Conservation (phyloP, 2,329 filamentous ascomycete species). For the Ilyonectria robusta region DNA sequence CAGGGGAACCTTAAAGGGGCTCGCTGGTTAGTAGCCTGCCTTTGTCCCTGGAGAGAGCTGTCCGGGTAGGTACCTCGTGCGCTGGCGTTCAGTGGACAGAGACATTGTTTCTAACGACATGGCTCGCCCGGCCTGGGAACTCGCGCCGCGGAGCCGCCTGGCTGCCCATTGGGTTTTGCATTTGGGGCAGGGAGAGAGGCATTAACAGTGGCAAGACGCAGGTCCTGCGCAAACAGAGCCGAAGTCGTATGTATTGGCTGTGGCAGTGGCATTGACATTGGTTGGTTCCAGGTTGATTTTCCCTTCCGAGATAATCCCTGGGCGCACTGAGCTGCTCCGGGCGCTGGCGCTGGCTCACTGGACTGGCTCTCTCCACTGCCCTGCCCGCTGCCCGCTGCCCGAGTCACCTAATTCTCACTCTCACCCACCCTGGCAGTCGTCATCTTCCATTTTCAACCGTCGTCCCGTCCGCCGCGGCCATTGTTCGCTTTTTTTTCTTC, state of each 20-base stretch:
- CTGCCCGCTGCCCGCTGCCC: conserved; percentile 4
- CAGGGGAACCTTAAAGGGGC: conserved; percentile 24
- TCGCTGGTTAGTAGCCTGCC: neutral
- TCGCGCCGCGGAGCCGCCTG: neutral
- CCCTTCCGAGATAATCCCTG: conserved; percentile 17
- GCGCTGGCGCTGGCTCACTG: conserved; percentile 1
- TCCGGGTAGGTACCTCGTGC: conserved; percentile 1
- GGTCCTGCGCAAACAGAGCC: conserved; percentile 18
- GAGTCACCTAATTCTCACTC: conserved; percentile 4
- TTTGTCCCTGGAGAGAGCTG: neutral
- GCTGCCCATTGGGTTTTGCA: neutral
- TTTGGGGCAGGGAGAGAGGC: neutral
- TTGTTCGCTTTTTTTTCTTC: conserved; percentile 10
- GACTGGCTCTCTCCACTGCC: neutral
- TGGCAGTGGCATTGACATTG: conserved; percentile 26
- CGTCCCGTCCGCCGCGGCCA: conserved; percentile 3
- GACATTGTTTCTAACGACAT: conserved; percentile 3
- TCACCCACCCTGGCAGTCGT: conserved; percentile 7
- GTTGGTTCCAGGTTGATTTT: conserved; percentile 7
- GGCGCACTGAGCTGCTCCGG: conserved; percentile 15
- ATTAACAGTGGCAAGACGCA: conserved; percentile 13
- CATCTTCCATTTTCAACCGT: conserved; percentile 13
- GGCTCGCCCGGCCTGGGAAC: neutral
- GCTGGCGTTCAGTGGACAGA: conserved; percentile 1
- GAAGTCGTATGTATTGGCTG: conserved; percentile 29